Evolutionary conservation across 768 basidiomycete species (phyloP), one percentile per base, ranked within the genome.

Genomic region (Daedaleopsis sinensis): DNA sequence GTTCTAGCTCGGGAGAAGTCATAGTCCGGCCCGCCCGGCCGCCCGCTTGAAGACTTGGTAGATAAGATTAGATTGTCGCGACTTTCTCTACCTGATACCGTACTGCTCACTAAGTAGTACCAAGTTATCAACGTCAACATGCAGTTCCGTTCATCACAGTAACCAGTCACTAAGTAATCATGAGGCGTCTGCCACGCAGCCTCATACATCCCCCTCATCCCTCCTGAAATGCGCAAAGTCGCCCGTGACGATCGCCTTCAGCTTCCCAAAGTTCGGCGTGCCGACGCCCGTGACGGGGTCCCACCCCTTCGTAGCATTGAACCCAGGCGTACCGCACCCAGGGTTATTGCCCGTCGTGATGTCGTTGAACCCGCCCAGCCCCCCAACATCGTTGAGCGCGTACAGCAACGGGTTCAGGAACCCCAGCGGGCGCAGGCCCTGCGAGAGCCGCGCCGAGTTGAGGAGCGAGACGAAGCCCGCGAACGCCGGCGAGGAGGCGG

Each of bases 401-500:
- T 77, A 77, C 24, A 77, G 43, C 60, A 76, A 68, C 5, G 77
- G 75, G 65, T 78, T 77, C 23, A 78, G 68, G 71, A 76, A 78
- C 8, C 77, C 77, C n/a, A 78, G 72, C 37, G 76, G 39, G 8
- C 70, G 61, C 39, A 66, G 66, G 1, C 73, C 71, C 42, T 65
- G 64, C 3, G 71, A 53, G 52, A 78, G 61, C 21, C 71, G 69
- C 7, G 72, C 73, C 53, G 76, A 72, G 58, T 78, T 78, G 54
- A 91, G 72, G 63, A 91, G 79, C 3, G 88, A 79, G 18, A 90
- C 76, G 54, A 91, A 74, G 24, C 80, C 84, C 8, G 89, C 80
- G 59, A 92, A 87, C 0, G 87, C 78, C 1, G 89, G 90, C 9
- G 86, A 67, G 0, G 88, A 69, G 0, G 86, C 85, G 15, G 88